These are phyloP conservation scores for Candida odintsovae DNA, from an alignment of 805 yeast species.

Conservation along the genomic window DNA sequence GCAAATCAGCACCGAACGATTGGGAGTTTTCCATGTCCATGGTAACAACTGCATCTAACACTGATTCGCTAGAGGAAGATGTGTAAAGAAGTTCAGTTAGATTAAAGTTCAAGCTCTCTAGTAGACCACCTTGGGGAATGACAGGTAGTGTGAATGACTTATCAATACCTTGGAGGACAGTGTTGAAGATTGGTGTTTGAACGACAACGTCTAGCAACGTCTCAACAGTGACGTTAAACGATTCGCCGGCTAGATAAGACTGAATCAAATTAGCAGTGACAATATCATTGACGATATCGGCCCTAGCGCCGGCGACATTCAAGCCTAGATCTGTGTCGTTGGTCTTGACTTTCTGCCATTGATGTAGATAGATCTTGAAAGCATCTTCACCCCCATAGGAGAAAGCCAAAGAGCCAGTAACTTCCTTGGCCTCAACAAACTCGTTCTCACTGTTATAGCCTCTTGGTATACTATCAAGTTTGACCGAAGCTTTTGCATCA, in stretches of 20 bases:
- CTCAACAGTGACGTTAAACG: conserved; percentile 1
- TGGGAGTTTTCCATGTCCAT: conserved; percentile 31
- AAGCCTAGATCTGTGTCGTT: background rate
- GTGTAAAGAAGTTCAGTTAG: conserved; percentile 21
- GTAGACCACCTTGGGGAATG: background rate
- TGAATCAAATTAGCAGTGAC: conserved; percentile 5
- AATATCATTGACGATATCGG: conserved; percentile 16
- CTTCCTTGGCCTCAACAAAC: conserved; percentile 7
- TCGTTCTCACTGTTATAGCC: conserved; percentile 5
- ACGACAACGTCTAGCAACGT: conserved; percentile 17
- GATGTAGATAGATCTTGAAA: conserved; percentile 11
- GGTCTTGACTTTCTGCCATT: conserved; percentile 20
- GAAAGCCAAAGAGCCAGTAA: conserved; percentile 14
- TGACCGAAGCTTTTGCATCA: conserved; percentile 1
- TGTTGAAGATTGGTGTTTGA: conserved; percentile 19
- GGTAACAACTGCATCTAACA: conserved; percentile 26
- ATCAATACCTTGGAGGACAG: conserved; percentile 17
- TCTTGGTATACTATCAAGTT: conserved; percentile 4
- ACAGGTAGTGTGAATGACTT: conserved; percentile 1
- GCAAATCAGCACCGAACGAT: conserved; percentile 20
- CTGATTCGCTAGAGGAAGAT: conserved; percentile 20
- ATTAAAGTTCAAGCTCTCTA: conserved; percentile 3
- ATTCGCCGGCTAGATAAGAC: conserved; percentile 6
- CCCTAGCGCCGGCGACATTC: conserved; percentile 13
- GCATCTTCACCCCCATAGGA: conserved; percentile 6